Evolutionary conservation across 139 green algal species (phyloP).

Genomic region (Eudorina sp.): DNA sequence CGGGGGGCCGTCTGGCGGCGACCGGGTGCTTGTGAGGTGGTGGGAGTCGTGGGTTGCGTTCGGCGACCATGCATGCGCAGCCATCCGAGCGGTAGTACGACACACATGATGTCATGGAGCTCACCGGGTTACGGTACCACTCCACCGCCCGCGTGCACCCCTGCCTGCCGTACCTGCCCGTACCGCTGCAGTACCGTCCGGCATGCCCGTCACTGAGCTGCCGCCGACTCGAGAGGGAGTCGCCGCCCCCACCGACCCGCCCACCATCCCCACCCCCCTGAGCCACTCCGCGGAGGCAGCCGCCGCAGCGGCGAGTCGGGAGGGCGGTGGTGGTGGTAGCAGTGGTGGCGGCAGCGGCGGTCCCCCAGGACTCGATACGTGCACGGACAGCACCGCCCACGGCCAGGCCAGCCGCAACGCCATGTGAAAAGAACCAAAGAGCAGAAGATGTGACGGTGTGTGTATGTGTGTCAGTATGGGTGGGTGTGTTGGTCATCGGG

Average conservation of each 20-base stretch:
- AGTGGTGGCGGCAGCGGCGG: background rate
- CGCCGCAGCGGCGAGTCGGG: background rate
- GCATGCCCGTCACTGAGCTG: conserved; percentile 13
- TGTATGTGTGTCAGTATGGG: too few species aligned
- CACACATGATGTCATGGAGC: too few species aligned
- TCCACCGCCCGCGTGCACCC: too few species aligned
- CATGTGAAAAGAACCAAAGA: background rate
- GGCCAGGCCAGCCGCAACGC: background rate
- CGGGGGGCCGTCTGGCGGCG: too few species aligned
- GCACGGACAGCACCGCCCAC: background rate
- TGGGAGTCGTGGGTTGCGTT: too few species aligned
- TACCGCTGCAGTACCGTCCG: conserved; percentile 13
- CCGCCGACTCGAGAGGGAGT: conserved; percentile 17
- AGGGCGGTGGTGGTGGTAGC: background rate
- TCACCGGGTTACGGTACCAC: too few species aligned
- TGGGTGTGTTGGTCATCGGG: too few species aligned
- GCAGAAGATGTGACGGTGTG: background rate
- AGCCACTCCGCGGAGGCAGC: background rate
- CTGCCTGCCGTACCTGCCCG: too few species aligned
- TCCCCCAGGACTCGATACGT: background rate
- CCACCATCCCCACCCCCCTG: conserved; percentile 4
- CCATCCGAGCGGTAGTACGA: too few species aligned
- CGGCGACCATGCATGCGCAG: too few species aligned
- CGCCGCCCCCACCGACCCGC: background rate
- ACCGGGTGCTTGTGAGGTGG: too few species aligned